phyloP scores from a whole-genome alignment of 768 basidiomycete genomes.

The Trametes coccinea region DNA sequence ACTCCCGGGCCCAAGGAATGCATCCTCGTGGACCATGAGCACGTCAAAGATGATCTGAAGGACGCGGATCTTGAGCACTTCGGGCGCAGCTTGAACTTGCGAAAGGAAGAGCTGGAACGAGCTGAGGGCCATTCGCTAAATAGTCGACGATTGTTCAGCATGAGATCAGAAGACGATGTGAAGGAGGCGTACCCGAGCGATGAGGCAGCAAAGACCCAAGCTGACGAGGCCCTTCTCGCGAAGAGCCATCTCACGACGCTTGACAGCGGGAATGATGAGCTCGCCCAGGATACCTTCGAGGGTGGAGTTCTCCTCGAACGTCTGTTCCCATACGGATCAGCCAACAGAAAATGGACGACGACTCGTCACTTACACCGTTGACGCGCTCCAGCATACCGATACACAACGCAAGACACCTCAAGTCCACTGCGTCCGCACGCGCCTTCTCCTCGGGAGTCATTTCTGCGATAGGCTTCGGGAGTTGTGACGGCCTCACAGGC shows the following conservation, averaged over 20 bases:
- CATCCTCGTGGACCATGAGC: constrained; percentile 78
- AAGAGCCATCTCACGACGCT: constrained; percentile 80
- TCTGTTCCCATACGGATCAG: constrained; percentile 32
- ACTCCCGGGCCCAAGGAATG: constrained; percentile 53
- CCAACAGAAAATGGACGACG: not conserved
- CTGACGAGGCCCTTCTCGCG: constrained; percentile 80
- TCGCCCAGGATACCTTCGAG: constrained; percentile 71
- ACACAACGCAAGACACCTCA: constrained; percentile 74
- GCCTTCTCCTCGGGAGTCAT: constrained; percentile 61
- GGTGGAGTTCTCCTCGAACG: constrained; percentile 67
- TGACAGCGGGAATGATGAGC: constrained; percentile 87
- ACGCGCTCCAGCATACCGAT: constrained; percentile 86
- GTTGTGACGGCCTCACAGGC: constrained; percentile 17
- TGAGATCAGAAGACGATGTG: not conserved
- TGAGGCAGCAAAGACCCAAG: constrained; percentile 83
- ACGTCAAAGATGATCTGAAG: constrained; percentile 85
- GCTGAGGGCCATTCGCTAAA: constrained; percentile 59
- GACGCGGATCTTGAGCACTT: constrained; percentile 65
- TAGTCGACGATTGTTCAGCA: not conserved
- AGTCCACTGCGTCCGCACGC: constrained; percentile 62
- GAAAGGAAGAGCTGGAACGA: constrained; percentile 81
- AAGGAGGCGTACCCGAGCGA: constrained; percentile 57
- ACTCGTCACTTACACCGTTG: constrained; percentile 63
- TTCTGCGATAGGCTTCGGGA: constrained; percentile 39
- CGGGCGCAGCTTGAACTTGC: constrained; percentile 67